Percentiles rank a stretch among this genome's conserved stretches.
These are phyloP conservation scores for Phialophora expanda DNA, from an alignment of 2,329 filamentous ascomycete genomes.

Conservation along the genomic window DNA sequence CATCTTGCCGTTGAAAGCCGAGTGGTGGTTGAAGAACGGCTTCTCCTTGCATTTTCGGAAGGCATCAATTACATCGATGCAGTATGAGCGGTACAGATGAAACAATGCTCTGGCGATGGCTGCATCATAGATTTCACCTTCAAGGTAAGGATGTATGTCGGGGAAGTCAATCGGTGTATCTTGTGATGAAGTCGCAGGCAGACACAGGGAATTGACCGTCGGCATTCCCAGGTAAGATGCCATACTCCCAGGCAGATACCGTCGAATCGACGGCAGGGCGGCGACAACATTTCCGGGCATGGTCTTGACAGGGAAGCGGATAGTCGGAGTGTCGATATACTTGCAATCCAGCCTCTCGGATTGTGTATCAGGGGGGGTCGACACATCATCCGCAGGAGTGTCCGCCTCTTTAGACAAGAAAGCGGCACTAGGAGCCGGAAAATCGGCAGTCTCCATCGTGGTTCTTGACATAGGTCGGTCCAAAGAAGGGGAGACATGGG, in stretches of 20 bases:
- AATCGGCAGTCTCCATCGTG: conserved; percentile 43
- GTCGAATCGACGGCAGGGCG: conserved; percentile 39
- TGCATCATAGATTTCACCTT: conserved; percentile 70
- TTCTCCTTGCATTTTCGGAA: conserved; percentile 97
- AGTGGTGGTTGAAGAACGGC: conserved; percentile 93
- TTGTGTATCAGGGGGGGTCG: conserved; percentile 1
- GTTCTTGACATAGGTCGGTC: conserved; percentile 35
- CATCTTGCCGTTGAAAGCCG: conserved; percentile 92
- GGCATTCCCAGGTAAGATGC: conserved; percentile 54
- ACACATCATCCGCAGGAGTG: conserved; percentile 8
- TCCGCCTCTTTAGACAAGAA: conserved; percentile 26
- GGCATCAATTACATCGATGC: conserved; percentile 91
- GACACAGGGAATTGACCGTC: conserved; percentile 34
- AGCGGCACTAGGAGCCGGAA: conserved; percentile 41
- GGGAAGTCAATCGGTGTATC: conserved; percentile 79
- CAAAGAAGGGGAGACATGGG: conserved; percentile 31
- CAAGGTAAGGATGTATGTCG: conserved; percentile 78
- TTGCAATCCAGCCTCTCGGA: conserved; percentile 36
- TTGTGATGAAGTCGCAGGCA: conserved; percentile 64
- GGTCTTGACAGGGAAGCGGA: conserved; percentile 32
- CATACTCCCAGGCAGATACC: conserved; percentile 43
- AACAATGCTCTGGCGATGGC: conserved; percentile 85
- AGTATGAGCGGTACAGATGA: conserved; percentile 90
- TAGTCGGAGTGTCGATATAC: conserved; percentile 38
- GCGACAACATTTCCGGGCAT: conserved; percentile 33